phyloP scores from a whole-genome alignment of 106 monocot genomes.

The Phalaenopsis aphrodite region DNA sequence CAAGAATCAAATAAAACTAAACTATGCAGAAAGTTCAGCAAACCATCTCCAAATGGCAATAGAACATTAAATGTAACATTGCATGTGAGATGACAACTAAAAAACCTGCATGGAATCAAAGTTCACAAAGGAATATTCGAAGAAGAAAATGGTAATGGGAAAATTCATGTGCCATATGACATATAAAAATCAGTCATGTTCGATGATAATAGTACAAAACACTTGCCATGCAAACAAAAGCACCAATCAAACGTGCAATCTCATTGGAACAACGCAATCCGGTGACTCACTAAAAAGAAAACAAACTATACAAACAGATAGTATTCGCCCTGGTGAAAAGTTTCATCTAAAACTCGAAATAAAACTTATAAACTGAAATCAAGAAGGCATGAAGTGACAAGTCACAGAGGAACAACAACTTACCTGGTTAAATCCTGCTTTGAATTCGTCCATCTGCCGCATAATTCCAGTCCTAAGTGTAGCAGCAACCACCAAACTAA shows the following conservation, averaged over 20 bases:
- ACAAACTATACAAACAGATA: background rate
- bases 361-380: background rate
- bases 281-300: background rate
- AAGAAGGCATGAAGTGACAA: background rate
- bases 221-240: background rate
- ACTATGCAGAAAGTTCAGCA: background rate
- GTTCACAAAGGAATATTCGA: background rate
- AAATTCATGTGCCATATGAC: no score
- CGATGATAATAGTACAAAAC: background rate
- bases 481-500: slow-evolving; percentile 86
- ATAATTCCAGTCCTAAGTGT: slow-evolving; percentile 76
- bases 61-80: background rate
- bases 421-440: slow-evolving; percentile 94
- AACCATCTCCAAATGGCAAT: background rate
- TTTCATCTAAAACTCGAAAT: background rate
- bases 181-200: background rate
- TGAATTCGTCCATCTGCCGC: slow-evolving; percentile 88
- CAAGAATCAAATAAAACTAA: background rate
- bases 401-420: background rate
- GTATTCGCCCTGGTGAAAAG: background rate
- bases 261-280: background rate
- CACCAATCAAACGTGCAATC: background rate
- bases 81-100: background rate
- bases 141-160: background rate
- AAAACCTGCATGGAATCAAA: background rate